phyloP scores from a whole-genome alignment of 2,329 filamentous ascomycete species.

The Paecilomyces niveus region DNA sequence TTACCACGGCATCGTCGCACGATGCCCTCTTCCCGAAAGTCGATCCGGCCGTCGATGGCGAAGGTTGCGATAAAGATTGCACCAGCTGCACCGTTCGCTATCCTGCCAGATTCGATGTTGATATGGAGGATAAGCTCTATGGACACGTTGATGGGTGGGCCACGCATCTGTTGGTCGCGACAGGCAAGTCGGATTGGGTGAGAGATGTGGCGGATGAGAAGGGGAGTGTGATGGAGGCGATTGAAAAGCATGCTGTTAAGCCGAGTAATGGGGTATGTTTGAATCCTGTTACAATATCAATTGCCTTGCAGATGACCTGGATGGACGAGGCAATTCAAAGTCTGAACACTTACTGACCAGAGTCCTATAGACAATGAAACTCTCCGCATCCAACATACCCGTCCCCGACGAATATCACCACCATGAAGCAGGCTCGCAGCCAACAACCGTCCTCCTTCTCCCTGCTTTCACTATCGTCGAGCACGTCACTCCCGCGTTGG shows the following conservation, averaged over 20 bases:
- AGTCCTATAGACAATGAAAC: slow-evolving; percentile 63
- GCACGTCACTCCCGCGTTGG: slow-evolving; percentile 69
- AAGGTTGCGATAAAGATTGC: slow-evolving; percentile 86
- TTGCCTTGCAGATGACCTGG: background rate
- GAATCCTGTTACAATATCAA: background rate
- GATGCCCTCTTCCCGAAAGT: slow-evolving; percentile 65
- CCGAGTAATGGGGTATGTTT: slow-evolving; percentile 36
- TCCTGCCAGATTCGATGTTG: slow-evolving; percentile 65
- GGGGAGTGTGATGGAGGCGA: slow-evolving; percentile 74
- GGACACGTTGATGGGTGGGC: slow-evolving; percentile 80
- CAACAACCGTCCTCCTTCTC: slow-evolving; percentile 75
- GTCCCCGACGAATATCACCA: slow-evolving; percentile 59
- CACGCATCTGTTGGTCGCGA: slow-evolving; percentile 85
- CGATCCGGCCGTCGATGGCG: slow-evolving; percentile 70
- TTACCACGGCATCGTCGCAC: slow-evolving; percentile 40
- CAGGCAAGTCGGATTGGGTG: slow-evolving; percentile 94
- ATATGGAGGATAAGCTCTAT: slow-evolving; percentile 72
- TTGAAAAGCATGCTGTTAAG: slow-evolving; percentile 42
- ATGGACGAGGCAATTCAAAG: background rate
- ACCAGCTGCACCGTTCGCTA: slow-evolving; percentile 70
- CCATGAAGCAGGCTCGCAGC: slow-evolving; percentile 50
- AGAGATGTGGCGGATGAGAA: slow-evolving; percentile 82
- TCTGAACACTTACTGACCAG: slow-evolving; percentile 3
- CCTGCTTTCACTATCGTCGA: slow-evolving; percentile 78
- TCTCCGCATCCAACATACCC: slow-evolving; percentile 87